Evolutionary conservation across 108 stramenopile species (phyloP), one percentile per base, ranked within the genome.

Genomic region (Mediolabrus comicus): DNA sequence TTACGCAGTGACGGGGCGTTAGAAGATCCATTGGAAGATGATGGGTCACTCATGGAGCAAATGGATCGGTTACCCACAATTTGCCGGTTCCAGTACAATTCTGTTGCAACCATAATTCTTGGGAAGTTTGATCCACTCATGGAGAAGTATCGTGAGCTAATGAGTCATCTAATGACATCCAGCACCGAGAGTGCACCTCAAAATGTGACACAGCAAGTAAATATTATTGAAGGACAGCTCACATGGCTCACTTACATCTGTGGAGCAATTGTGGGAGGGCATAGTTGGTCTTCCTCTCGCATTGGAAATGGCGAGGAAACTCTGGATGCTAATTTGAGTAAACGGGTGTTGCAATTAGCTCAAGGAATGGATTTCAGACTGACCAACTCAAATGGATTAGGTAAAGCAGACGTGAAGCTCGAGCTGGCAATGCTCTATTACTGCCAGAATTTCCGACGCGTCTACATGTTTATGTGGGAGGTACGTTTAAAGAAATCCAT

Each of bases 381-480:
- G 58, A 91, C 87, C 8, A 81, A 81, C 27, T 89, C 92, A 16
- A 90, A 93, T 69, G 97, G 96, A 24, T 72, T 65, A 11, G 88
- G 92, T 0, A 80, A 91, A 43, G 82, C 90, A 14, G 88, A 94
- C 58, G 62, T 82, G 14, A 85, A 88, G 63, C 75, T 96, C 36
- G 95, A 96, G 67, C 65, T 82, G 49, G 90, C 95, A 0, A 28
- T 94, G 27, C 65, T 97, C 38, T 95, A 83, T 65, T 95, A 95
- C 82, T 94, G 97, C 69, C 89, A 95, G 75, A 85, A 91, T 61
- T 95, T 96, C 66, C 84, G 95, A 43, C 84, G 92, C 30, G 90
- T 96, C 29, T 98, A 95, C 81, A 95, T 96, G 93, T 97, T 96
- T 63, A 95, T 95, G 92, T 97, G 95, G 95, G 96, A 95, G 83